A percentile compares a stretch with the other conserved stretches of the same genome.
phyloP scores from a whole-genome alignment of 768 basidiomycete genomes.

The Kondoa subrosea region DNA sequence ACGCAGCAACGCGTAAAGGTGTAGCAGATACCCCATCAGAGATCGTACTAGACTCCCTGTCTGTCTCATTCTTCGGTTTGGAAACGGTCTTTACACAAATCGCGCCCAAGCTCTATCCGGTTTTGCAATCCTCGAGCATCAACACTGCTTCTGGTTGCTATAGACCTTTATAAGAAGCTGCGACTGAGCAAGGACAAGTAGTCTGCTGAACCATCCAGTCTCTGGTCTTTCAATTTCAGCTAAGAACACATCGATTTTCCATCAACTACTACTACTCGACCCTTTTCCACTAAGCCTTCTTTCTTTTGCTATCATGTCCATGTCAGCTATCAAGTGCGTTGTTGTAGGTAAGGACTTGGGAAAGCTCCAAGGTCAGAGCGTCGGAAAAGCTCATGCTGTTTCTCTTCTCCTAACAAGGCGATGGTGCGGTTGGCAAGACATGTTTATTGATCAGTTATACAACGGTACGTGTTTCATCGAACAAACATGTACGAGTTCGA shows the following conservation, averaged over 20 bases:
- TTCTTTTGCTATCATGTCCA: not conserved
- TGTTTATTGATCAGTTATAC: conserved; percentile 99
- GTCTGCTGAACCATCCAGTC: too few species aligned
- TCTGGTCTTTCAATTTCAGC: too few species aligned
- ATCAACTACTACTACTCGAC: not conserved
- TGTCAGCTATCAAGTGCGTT: conserved; percentile 32
- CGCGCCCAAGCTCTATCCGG: too few species aligned
- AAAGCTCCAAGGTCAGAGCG: not conserved
- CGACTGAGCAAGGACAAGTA: too few species aligned
- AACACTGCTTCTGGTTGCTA: too few species aligned
- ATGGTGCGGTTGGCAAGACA: conserved; percentile 43
- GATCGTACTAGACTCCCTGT: too few species aligned
- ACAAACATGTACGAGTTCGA: not conserved
- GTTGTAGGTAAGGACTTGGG: conserved; percentile 35
- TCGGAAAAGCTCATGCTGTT: not conserved
- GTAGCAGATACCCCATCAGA: too few species aligned
- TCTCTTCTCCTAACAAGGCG: not conserved
- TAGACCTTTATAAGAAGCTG: too few species aligned
- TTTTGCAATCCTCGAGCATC: too few species aligned
- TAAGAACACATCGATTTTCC: not conserved
- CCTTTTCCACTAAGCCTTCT: not conserved
- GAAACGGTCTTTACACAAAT: too few species aligned
- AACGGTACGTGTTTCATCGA: conserved; percentile 36
- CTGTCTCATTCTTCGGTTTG: too few species aligned
- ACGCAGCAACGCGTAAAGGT: too few species aligned